Percentiles rank a stretch among this genome's conserved stretches.
These are phyloP conservation scores for Syzygium syzygioides DNA, from an alignment of 441 rosid species.

Conservation along the genomic window DNA sequence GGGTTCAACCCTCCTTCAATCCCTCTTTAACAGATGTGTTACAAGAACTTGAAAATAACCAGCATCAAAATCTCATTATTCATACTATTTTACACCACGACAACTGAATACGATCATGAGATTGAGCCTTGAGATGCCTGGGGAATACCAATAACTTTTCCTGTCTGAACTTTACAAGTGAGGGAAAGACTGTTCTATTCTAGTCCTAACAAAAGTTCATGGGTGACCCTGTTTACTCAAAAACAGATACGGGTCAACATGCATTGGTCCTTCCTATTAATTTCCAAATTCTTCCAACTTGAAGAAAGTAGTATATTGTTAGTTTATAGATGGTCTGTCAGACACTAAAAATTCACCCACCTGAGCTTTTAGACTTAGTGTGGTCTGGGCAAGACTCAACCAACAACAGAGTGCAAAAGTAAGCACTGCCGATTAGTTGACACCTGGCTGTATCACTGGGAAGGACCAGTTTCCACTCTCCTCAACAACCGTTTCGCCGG, in stretches of 20 bases:
- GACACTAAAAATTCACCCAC: neutral
- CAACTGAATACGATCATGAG: neutral
- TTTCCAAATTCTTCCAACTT: conserved; percentile 4
- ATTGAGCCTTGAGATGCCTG: neutral
- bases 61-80: neutral
- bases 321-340: conserved; percentile 1
- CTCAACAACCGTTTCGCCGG: conserved; percentile 27
- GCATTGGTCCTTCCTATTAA: conserved; percentile 1
- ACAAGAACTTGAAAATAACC: neutral
- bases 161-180: neutral
- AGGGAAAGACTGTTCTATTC: neutral
- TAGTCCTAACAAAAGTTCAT: conserved; percentile 1
- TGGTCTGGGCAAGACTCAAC: neutral
- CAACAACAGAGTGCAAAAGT: neutral
- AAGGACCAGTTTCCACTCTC: conserved; percentile 54
- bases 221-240: conserved; percentile 20
- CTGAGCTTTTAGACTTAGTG: neutral
- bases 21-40: neutral
- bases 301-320: conserved; percentile 7
- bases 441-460: conserved; percentile 65
- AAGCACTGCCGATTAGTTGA: conserved; percentile 25
- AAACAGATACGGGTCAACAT: conserved; percentile 27
- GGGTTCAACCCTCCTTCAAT: neutral
- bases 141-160: neutral
- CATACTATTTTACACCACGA: neutral